A percentile compares a stretch with the other conserved stretches of the same genome.
Evolutionary conservation across 331 rosid genomes (phyloP).

Genomic region (Ulmus americana): DNA sequence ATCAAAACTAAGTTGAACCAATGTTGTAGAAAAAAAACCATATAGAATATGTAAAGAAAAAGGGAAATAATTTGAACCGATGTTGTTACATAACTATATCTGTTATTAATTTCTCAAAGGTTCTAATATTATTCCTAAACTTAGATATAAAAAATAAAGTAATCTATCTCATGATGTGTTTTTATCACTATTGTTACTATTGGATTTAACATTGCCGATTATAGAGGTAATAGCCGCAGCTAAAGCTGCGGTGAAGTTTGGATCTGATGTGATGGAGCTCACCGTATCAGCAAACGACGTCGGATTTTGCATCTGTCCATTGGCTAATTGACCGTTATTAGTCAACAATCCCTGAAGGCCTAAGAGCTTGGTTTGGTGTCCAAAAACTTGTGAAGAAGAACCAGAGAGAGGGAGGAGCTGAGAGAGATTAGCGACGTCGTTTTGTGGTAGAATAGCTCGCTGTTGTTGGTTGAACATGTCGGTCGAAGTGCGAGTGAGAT

Average conservation of each 20-base stretch:
- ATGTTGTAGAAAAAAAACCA: too few relatives aligned
- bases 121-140: too few relatives aligned
- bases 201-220: constrained; percentile 34
- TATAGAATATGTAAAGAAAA: too few relatives aligned
- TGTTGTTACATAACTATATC: too few relatives aligned
- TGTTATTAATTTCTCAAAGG: too few relatives aligned
- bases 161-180: background rate
- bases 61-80: too few relatives aligned
- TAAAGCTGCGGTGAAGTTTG: constrained; percentile 48
- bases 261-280: constrained; percentile 52
- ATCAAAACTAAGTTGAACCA: too few relatives aligned
- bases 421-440: constrained; percentile 15
- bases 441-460: background rate
- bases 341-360: constrained; percentile 17
- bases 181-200: constrained; percentile 22
- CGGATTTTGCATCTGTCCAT: background rate
- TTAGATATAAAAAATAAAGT: too few relatives aligned
- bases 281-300: constrained; percentile 29
- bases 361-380: constrained; percentile 12
- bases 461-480: background rate
- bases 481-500: constrained; percentile 41
- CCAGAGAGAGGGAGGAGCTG: constrained; percentile 29
- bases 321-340: background rate
- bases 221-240: constrained; percentile 54
- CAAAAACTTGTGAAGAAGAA: constrained; percentile 28